Conservation (phyloP, 176 grass and related monocot genomes). For the Rhipidocladum racemiflorum region DNA sequence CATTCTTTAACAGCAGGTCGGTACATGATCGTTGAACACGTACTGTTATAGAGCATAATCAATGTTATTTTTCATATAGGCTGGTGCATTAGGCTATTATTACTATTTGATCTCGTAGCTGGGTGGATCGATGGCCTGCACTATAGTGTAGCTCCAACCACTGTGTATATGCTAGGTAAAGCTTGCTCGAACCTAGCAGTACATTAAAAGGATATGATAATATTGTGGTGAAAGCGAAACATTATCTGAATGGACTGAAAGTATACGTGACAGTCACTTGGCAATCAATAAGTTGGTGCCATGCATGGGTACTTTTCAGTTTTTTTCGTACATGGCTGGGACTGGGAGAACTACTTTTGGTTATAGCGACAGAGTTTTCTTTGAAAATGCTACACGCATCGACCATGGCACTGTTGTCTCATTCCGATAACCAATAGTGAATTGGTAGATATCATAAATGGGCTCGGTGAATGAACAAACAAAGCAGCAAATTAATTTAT, state of each 20-base stretch:
- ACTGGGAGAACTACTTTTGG: slow-evolving; percentile 13
- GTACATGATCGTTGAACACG: background rate
- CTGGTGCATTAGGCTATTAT: background rate
- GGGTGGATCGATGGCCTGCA: background rate
- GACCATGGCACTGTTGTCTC: background rate
- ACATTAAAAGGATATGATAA: slow-evolving; percentile 22
- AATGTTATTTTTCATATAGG: background rate
- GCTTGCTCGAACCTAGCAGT: slow-evolving; percentile 21
- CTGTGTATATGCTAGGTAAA: slow-evolving; percentile 26
- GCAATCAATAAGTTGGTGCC: slow-evolving; percentile 6
- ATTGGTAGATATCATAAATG: background rate
- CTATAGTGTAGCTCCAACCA: slow-evolving; percentile 43
- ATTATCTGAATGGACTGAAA: slow-evolving; percentile 25
- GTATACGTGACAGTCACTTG: background rate
- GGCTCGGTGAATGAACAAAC: background rate
- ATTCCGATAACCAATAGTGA: background rate
- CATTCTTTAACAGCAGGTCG: background rate
- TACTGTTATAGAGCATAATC: background rate
- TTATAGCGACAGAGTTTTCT: background rate
- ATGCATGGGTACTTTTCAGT: background rate
- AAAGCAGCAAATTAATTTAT: slow-evolving; percentile 1
- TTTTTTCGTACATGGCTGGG: slow-evolving; percentile 22
- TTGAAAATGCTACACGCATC: background rate
- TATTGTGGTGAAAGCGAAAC: slow-evolving; percentile 25
- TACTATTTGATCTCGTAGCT: background rate